Base-by-base conservation (phyloP, 306 rosid genomes). In the Abrus pulchellus region DNA sequence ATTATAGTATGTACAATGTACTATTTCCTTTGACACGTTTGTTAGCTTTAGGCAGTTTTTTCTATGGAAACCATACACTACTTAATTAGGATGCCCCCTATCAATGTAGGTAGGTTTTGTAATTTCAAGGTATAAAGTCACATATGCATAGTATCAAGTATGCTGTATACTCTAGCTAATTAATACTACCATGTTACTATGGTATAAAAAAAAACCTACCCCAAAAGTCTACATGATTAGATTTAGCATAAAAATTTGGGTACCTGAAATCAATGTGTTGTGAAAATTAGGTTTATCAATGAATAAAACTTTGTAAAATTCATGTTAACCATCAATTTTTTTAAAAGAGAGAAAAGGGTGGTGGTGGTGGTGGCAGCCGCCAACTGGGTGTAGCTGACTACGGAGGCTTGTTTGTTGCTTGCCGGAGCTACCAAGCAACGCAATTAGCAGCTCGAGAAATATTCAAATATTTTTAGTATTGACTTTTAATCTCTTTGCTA, bases 401-500 rank as follows among this genome's bases (percentile, higher is more conserved):
- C 45, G 85, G 89, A 84, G 83, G 84, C 33, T 9, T 75, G 55
- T 56, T 69, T 54, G 91, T 85, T 90, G 83, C 94, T 88, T 90
- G 93, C 90, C 90, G 88, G 88, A 83, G 87, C 85, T 70, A 87
- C 87, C 75, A 92, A 89, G 90, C 90, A 89, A 88, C 68, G 53
- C 49, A 81, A 67, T 83, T 82, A 80, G 80, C 59, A 80, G 85
- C 88, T 90, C 92, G 83, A 90, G 81, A 83, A 84, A 83, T 90
- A 82, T 82, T 77, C 82, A 77, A 85, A 66, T 80, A 20, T 60
- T 34, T 63, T 4, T 80, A 3, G 13, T 77, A 71, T 92, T 87
- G 92, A 92, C 94, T 90, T 94, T 85, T 27, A 59, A 38, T 20
- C 63, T 47, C 34, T 47, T 83, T 72, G 38, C 44, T 62, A 34